A percentile compares a stretch with the other conserved stretches of the same genome.
Conservation (phyloP, 2,329 filamentous ascomycete species). For the Neofusicoccum parvum region DNA sequence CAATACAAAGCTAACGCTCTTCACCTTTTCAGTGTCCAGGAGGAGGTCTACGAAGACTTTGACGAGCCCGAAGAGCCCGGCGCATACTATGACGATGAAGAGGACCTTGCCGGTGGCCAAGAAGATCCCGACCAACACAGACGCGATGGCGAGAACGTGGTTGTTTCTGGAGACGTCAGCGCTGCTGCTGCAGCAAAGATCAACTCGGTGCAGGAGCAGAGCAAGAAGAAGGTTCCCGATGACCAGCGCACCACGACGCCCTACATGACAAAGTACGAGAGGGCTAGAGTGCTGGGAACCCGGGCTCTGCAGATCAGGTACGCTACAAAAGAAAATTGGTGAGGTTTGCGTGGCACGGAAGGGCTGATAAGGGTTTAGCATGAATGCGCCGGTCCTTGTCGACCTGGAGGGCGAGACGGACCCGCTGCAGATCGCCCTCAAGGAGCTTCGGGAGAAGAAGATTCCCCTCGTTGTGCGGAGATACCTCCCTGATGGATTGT, state of each 20-base stretch:
- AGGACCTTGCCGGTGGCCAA: conserved; percentile 50
- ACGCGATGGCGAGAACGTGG: conserved; percentile 37
- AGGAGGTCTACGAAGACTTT: conserved; percentile 21
- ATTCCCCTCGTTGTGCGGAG: conserved; percentile 92
- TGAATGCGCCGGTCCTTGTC: conserved; percentile 96
- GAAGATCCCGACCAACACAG: conserved; percentile 35
- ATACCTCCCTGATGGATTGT: conserved; percentile 96
- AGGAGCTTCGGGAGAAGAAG: conserved; percentile 98
- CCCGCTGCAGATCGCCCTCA: conserved; percentile 94
- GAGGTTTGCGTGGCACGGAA: background rate
- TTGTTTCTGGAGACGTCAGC: conserved; percentile 54
- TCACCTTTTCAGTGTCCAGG: background rate
- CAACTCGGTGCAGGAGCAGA: conserved; percentile 60
- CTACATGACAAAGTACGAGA: conserved; percentile 99
- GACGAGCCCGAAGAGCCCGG: conserved; percentile 62
- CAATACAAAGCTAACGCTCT: background rate
- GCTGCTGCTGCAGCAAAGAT: conserved; percentile 42
- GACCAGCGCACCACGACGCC: conserved; percentile 90
- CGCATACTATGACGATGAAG: conserved; percentile 69
- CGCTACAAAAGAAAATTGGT: conserved; percentile 30
- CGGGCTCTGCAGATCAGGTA: conserved; percentile 94
- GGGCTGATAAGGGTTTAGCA: conserved; percentile 56
- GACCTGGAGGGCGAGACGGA: conserved; percentile 98
- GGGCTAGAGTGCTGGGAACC: conserved; percentile 88
- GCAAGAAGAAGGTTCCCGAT: conserved; percentile 85